phyloP scores from a whole-genome alignment of 2,329 filamentous ascomycete species.

The Pseudogymnoascus sp. region DNA sequence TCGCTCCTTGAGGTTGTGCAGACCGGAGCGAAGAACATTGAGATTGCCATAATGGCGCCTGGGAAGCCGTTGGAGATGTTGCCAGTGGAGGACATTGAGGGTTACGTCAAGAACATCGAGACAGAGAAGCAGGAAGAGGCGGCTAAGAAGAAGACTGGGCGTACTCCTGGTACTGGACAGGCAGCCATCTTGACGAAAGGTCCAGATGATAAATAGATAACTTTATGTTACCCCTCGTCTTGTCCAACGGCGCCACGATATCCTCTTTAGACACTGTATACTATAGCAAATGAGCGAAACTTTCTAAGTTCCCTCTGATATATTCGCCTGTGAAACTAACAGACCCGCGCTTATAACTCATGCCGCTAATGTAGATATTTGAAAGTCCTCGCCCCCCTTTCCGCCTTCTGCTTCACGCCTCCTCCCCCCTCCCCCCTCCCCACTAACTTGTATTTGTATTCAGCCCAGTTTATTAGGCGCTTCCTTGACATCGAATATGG shows the following conservation, averaged over 20 bases:
- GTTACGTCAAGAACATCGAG: constrained; percentile 97
- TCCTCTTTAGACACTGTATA: constrained; percentile 26
- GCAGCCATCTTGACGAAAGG: constrained; percentile 66
- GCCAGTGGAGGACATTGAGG: constrained; percentile 90
- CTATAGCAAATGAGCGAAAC: constrained; percentile 28
- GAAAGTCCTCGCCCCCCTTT: constrained; percentile 14
- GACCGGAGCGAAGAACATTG: constrained; percentile 98
- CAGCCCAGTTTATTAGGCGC: constrained; percentile 70
- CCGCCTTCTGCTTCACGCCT: constrained; percentile 19
- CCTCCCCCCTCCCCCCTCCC: too few relatives aligned
- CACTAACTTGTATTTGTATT: too few relatives aligned
- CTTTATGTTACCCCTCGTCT: constrained; percentile 5
- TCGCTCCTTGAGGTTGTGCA: constrained; percentile 96
- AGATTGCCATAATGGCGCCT: constrained; percentile 96
- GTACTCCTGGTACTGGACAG: constrained; percentile 58
- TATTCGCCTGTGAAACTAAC: constrained; percentile 14
- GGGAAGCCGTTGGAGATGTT: constrained; percentile 89
- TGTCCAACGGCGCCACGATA: constrained; percentile 7
- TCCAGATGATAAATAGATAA: constrained; percentile 30
- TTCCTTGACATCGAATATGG: constrained; percentile 68
- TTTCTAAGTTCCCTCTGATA: constrained; percentile 8
- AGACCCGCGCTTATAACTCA: constrained; percentile 12
- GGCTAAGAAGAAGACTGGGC: constrained; percentile 74
- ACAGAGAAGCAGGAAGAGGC: constrained; percentile 99
- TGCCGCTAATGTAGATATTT: constrained; percentile 12